Conservation (phyloP, 352 stramenopile genomes). For the Pythium oligandrum region DNA sequence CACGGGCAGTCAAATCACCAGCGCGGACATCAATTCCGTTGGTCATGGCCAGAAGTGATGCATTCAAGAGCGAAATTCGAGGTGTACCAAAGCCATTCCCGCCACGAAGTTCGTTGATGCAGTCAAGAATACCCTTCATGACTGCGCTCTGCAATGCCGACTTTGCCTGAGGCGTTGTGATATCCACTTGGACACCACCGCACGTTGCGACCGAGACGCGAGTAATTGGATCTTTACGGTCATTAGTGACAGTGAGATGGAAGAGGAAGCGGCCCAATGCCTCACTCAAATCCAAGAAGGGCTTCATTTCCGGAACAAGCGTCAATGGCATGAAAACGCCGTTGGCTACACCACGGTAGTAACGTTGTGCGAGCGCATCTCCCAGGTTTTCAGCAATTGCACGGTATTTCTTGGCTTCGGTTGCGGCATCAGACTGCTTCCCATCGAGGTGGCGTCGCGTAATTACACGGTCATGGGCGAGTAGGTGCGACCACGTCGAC, state of each 20-base stretch:
- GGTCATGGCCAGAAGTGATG: conserved; percentile 62
- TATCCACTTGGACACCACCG: conserved; percentile 67
- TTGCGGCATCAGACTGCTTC: conserved; percentile 75
- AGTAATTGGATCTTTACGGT: conserved; percentile 60
- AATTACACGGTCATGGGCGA: conserved; percentile 86
- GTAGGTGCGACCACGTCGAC: conserved; percentile 57
- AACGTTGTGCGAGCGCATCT: conserved; percentile 59
- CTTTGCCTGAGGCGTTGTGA: conserved; percentile 67
- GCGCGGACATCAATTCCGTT: conserved; percentile 76
- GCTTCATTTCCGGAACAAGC: conserved; percentile 75
- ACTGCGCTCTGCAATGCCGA: conserved; percentile 68
- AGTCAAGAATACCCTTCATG: conserved; percentile 70
- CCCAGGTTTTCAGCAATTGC: conserved; percentile 74
- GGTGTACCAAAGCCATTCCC: conserved; percentile 9
- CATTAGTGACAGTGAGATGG: conserved; percentile 54
- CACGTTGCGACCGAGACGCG: conserved; percentile 58
- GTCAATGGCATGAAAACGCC: conserved; percentile 80
- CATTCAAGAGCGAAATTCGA: conserved; percentile 56
- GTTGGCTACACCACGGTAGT: conserved; percentile 80
- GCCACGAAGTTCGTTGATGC: conserved; percentile 28
- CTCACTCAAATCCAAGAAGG: conserved; percentile 67
- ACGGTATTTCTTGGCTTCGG: conserved; percentile 53
- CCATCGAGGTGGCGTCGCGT: conserved; percentile 87
- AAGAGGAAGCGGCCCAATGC: conserved; percentile 70
- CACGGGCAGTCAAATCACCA: conserved; percentile 42